Base-by-base conservation (phyloP, 2,329 filamentous ascomycete species). In the Xylaria sp. region DNA sequence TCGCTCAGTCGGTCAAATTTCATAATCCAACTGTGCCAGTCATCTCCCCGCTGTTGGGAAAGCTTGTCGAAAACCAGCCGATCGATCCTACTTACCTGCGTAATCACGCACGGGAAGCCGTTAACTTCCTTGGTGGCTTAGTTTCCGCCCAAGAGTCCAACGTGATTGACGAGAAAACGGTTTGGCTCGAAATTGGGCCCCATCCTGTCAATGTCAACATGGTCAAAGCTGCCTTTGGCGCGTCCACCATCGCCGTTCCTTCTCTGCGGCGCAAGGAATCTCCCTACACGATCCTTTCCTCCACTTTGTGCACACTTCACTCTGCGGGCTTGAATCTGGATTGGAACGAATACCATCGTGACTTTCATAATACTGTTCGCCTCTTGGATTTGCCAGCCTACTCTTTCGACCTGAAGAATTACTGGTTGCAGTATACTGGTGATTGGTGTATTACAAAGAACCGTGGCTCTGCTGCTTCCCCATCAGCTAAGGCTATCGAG, bases 181-280 rank as follows among this genome's bases (percentile, higher is more conserved):
- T 89, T 37, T 93, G 89, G 87, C 82, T 94, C 65, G 92, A 94
- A 78, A 82, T 94, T 71, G 92, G 92, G n/a, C 91, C 91, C 46
- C 90, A 93, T 75, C 90, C 91, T 0, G 87, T 93, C 15, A 91
- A 88, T 79, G 85, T 86, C 54, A 87, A 87, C 68, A 90, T 94
- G 85, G 86, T 93, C 72, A 91, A 90, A 82, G 86, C 88, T 18
- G 88, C 87, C 4, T 85, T 92, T 63, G 86, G 86, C 31, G 79
- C 81, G 6, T 81, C 84, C 10, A 87, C 86, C 31, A 83, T 86
- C 50, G 86, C 87, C 15, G 84, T 87, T 12, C 85, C 89, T 2
- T 89, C 90, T 2, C 82, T 92, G 12, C 88, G 88, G 39, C 87
- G 89, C 67, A 86, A 84, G 52, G 89, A 92, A 76, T 82, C 87